Evolutionary conservation across 2,329 filamentous ascomycete genomes (phyloP).

Genomic region (Diplodia corticola): DNA sequence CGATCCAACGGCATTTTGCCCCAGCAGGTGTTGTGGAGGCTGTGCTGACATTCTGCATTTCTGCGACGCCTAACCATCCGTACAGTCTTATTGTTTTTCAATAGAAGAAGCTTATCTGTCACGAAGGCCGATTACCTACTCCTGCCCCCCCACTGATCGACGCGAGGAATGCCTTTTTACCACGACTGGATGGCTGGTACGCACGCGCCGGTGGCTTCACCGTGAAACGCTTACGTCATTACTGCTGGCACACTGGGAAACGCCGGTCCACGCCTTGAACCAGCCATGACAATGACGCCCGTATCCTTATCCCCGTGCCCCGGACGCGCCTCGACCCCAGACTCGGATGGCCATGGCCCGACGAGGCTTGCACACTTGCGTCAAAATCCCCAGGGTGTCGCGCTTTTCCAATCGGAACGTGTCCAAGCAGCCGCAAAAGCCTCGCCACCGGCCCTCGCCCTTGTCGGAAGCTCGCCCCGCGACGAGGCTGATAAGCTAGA

Average conservation of each 20-base stretch:
- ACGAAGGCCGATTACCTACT: not conserved
- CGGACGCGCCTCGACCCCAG: not conserved
- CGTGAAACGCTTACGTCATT: conserved; percentile 11
- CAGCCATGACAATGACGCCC: not conserved
- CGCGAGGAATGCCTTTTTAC: not conserved
- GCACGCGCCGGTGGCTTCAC: conserved; percentile 9
- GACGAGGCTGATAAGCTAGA: not conserved
- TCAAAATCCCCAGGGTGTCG: not conserved
- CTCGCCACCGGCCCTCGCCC: not conserved
- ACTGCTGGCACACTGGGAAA: not conserved
- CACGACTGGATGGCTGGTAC: not conserved
- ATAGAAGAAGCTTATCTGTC: conserved; percentile 6
- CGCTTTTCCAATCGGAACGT: not conserved
- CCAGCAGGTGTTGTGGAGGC: not conserved
- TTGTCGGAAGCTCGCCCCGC: conserved; percentile 1
- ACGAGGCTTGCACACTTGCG: no score
- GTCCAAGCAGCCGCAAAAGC: not conserved
- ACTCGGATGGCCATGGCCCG: not conserved
- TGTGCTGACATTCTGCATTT: not conserved
- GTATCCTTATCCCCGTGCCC: not conserved
- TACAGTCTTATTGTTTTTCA: no score
- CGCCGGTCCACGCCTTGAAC: not conserved
- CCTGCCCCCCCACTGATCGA: not conserved
- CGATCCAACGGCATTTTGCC: not conserved
- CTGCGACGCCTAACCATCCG: not conserved